phyloP scores from a whole-genome alignment of 2,329 filamentous ascomycete species.

The Dothideomycetes sp. region DNA sequence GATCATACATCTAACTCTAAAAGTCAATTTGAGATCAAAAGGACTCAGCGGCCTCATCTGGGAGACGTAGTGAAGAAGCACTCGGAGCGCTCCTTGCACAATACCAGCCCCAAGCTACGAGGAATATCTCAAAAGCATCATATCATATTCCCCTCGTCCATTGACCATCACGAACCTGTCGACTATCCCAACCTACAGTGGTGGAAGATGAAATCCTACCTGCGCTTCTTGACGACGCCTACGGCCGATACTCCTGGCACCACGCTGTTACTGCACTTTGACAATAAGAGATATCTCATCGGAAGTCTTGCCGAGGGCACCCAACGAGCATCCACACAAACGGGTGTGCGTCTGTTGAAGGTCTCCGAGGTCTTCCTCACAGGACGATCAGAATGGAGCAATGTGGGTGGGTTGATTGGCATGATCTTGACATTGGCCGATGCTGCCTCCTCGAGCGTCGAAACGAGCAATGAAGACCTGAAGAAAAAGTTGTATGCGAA shows the following conservation, averaged over 20 bases:
- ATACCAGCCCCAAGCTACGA: conserved; percentile 2
- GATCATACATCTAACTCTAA: too few species aligned
- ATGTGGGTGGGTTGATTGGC: conserved; percentile 71
- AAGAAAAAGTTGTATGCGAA: conserved; percentile 24
- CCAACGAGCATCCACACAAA: conserved; percentile 64
- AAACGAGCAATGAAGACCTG: conserved; percentile 30
- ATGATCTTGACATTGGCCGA: conserved; percentile 78
- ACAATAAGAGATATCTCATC: conserved; percentile 73
- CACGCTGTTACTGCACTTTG: conserved; percentile 65
- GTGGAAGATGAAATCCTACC: conserved; percentile 55
- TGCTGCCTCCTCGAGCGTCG: conserved; percentile 36
- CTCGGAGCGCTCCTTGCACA: not conserved
- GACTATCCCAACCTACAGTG: not conserved
- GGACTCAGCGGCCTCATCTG: too few species aligned
- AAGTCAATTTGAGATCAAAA: too few species aligned
- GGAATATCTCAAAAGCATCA: not conserved
- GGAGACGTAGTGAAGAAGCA: not conserved
- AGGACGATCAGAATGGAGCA: conserved; percentile 64
- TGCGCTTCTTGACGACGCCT: conserved; percentile 70
- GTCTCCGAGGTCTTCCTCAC: conserved; percentile 73
- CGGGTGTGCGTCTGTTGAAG: conserved; percentile 53
- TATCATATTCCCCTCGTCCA: conserved; percentile 4
- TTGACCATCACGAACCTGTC: not conserved
- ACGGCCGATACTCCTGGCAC: conserved; percentile 83
- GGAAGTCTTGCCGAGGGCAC: conserved; percentile 75